These are phyloP conservation scores for Mycena rebaudengoi DNA, from an alignment of 768 basidiomycete species.

Conservation along the genomic window DNA sequence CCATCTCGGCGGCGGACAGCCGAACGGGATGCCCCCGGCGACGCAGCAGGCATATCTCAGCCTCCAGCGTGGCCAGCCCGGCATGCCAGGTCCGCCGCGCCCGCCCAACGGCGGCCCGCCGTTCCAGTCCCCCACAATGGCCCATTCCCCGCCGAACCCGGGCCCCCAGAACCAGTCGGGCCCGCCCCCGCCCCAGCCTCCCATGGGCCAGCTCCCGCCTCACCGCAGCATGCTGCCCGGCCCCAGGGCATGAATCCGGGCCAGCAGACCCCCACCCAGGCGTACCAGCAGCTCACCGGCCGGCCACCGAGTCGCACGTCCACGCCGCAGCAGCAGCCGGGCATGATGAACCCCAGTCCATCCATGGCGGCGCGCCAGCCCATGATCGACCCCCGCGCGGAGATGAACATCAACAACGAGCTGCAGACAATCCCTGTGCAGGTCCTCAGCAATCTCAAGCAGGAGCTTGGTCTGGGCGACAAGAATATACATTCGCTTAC, in stretches of 20 bases:
- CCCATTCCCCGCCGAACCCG: constrained; percentile 63
- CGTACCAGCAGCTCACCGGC: constrained; percentile 47
- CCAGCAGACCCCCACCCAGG: constrained; percentile 49
- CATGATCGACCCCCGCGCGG: constrained; percentile 20
- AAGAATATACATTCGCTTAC: constrained; percentile 56
- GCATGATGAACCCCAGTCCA: constrained; percentile 65
- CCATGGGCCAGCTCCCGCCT: constrained; percentile 61
- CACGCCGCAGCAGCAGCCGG: constrained; percentile 57
- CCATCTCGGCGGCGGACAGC: constrained; percentile 31
- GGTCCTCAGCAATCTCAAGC: constrained; percentile 45
- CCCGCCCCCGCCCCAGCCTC: constrained; percentile 43
- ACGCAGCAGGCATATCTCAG: constrained; percentile 37
- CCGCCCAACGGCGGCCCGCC: constrained; percentile 54
- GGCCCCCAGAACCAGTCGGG: constrained; percentile 29
- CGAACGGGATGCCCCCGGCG: constrained; percentile 35
- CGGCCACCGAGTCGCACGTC: constrained; percentile 70
- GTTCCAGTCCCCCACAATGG: constrained; percentile 73
- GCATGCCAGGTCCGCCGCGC: constrained; percentile 47
- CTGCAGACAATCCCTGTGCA: constrained; percentile 48
- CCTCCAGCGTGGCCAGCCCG: constrained; percentile 32
- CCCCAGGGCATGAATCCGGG: constrained; percentile 47
- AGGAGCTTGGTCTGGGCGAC: constrained; percentile 52
- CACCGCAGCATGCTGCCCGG: constrained; percentile 61
- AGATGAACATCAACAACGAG: constrained; percentile 48
- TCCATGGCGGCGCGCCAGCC: constrained; percentile 59